Base-by-base conservation (phyloP, 2,329 filamentous ascomycete genomes). In the Phyllosticta paracitricarpa region DNA sequence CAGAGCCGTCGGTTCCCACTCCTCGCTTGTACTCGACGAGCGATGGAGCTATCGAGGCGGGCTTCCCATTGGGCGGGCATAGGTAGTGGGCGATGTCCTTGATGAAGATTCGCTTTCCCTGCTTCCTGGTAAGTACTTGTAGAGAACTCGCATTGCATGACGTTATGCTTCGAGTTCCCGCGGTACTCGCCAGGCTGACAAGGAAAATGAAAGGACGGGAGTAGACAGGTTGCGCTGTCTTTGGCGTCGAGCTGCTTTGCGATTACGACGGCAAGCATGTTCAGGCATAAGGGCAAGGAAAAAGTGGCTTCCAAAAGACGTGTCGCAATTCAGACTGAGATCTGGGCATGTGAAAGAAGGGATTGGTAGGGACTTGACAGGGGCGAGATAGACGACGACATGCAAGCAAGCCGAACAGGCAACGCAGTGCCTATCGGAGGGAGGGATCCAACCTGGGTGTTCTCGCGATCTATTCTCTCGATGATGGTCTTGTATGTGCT, bases 61-160 rank as follows among this genome's bases (percentile, higher is more conserved):
- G 79, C 68, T 88, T 82, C 55, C 82, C 80, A 65, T 88, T 79
- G 3, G 90, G 89, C 4, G 91, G 89, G 65, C 96, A 81, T 66
- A 97, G 81, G 75, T 97, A 97, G 76, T 97, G 88, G 61, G 89
- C 87, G 78, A 97, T 99, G 75, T 97, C 94, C 76, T 99, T 99
- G 82, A 99, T 94, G 78, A 97, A 97, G 68, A 96, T 79, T 68
- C 93, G 89, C 79, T 96, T 96, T 69, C 86, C 89, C 89, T 95
- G 67, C 64, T 68, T 61, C 70, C 66, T 71, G 78, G 75, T 73
- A 73, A 69, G 62, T 64, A 63, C 60, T 14, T 61, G 54, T 56
- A 25, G 54, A 53, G 26, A 56, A 25, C 40, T 57, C 35, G 25
- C 59, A n/a, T 24, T 53, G 51, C 19, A n/a, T 59, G 22, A 24